Evolutionary conservation across 148 eudicot species (phyloP).

Genomic region (Rhododendron griersonianum): DNA sequence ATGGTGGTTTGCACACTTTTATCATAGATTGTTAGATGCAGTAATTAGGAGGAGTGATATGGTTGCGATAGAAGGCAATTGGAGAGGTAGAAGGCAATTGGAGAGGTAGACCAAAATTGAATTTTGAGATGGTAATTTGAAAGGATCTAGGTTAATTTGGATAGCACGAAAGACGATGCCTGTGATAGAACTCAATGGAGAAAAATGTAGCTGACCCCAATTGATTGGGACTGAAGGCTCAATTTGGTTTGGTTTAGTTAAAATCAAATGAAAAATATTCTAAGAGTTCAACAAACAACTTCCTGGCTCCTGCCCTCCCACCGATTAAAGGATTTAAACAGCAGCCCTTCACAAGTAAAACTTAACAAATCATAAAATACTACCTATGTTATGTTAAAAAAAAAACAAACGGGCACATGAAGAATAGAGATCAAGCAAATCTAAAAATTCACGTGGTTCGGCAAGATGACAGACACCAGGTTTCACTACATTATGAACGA

Average conservation of each 20-base stretch:
- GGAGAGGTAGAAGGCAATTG: neutral
- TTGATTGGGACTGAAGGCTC: neutral
- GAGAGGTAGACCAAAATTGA: neutral
- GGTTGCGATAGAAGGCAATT: neutral
- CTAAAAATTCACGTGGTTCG: neutral
- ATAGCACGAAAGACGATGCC: neutral
- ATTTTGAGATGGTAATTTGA: neutral
- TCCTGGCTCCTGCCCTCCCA: neutral
- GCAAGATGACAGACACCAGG: neutral
- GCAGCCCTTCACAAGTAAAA: neutral
- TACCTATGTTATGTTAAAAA: neutral
- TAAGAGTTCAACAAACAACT: neutral
- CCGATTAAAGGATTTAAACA: neutral
- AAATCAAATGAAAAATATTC: neutral
- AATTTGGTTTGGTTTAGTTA: neutral
- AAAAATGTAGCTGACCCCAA: neutral
- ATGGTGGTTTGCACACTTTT: neutral
- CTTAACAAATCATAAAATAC: neutral
- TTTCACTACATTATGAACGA: neutral
- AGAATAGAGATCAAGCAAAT: neutral
- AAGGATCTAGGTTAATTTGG: neutral
- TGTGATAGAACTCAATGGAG: neutral
- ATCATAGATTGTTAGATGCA: neutral
- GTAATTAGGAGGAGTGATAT: neutral
- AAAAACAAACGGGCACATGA: neutral